phyloP scores from a whole-genome alignment of 2,329 filamentous ascomycete species.

The Fusarium verticillioides region DNA sequence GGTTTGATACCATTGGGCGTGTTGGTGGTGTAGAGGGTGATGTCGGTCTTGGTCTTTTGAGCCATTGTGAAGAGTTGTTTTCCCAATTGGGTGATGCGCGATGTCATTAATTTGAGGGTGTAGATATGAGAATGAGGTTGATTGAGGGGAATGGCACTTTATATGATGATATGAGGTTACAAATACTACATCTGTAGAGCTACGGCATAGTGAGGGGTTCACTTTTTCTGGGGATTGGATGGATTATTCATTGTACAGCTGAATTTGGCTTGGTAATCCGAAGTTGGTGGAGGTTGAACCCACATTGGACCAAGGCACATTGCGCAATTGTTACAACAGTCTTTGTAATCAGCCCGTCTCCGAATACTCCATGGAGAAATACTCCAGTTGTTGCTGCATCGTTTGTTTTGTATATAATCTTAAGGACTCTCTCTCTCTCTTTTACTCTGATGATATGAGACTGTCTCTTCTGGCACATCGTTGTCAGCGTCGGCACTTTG shows the following conservation, averaged over 20 bases:
- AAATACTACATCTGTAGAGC: background rate
- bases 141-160: background rate
- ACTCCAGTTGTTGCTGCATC: background rate
- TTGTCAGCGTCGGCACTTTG: background rate
- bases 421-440: no score
- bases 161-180: conserved; percentile 7
- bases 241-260: conserved; percentile 25
- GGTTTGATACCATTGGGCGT: conserved; percentile 94
- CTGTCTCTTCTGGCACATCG: background rate
- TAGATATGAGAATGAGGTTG: background rate
- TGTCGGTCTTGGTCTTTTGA: conserved; percentile 62
- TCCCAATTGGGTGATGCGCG: conserved; percentile 41
- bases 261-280: conserved; percentile 20
- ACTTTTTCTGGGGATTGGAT: conserved; percentile 3
- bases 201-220: conserved; percentile 11
- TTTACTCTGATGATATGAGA: background rate
- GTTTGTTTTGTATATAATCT: background rate
- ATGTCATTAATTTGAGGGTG: conserved; percentile 36
- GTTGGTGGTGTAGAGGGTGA: conserved; percentile 82
- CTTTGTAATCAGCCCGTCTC: conserved; percentile 27
- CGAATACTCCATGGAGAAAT: background rate
- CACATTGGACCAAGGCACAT: conserved; percentile 9
- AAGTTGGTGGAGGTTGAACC: conserved; percentile 9
- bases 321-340: conserved; percentile 18
- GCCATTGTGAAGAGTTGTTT: conserved; percentile 47